Conservation (phyloP, 2,329 filamentous ascomycete genomes). For the Fusarium sp. region DNA sequence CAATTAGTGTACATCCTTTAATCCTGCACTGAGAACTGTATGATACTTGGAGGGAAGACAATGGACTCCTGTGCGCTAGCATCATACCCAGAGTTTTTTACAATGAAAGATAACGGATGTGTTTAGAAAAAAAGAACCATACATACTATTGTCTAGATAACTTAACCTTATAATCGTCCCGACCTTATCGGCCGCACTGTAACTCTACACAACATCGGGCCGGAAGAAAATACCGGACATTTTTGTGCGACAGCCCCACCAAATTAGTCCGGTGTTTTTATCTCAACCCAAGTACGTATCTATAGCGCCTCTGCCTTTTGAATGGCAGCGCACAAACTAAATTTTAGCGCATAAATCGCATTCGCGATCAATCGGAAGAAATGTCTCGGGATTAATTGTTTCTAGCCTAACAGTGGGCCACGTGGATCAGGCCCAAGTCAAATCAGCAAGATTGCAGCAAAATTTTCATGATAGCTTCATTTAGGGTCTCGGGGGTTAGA, state of each 20-base stretch:
- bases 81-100: too few species aligned
- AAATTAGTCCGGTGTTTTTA: neutral
- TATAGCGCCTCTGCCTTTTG: neutral
- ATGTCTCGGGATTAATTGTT: neutral
- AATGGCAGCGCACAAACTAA: neutral
- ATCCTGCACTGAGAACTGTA: too few species aligned
- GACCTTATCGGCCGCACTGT: neutral
- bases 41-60: too few species aligned
- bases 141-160: too few species aligned
- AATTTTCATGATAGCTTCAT: slow-evolving; percentile 49
- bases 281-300: neutral
- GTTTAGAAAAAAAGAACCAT: too few species aligned
- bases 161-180: too few species aligned
- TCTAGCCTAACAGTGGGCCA: slow-evolving; percentile 42
- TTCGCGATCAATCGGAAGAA: neutral
- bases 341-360: neutral
- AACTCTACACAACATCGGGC: neutral
- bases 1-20: too few species aligned
- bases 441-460: slow-evolving; percentile 30
- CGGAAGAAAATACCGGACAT: neutral
- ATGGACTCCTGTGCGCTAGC: too few species aligned
- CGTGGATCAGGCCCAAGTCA: slow-evolving; percentile 29
- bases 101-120: too few species aligned
- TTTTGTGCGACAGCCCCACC: neutral
- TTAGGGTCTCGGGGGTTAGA: slow-evolving; percentile 25